Percentiles rank a stretch among this genome's conserved stretches.
Conservation (phyloP, 2,329 filamentous ascomycete genomes). For the Aspergillus aculeatinus region DNA sequence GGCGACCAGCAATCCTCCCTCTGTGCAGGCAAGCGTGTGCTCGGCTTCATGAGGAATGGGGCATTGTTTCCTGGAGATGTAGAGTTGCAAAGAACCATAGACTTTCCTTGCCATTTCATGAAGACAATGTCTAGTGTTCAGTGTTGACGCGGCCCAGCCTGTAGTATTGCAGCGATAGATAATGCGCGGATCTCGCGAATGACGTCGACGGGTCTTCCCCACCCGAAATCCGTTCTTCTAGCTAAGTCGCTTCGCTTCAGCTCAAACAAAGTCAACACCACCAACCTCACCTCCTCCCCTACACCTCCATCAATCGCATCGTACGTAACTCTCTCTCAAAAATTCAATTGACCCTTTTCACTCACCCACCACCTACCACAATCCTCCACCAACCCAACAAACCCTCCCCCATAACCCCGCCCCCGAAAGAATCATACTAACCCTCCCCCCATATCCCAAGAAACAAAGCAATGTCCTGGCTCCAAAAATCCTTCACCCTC, state of each 20-base stretch:
- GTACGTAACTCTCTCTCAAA: no score
- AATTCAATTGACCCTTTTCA: no score
- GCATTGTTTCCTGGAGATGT: background rate
- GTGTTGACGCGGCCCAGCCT: background rate
- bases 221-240: background rate
- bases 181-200: conserved; percentile 1
- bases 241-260: no score
- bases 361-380: background rate
- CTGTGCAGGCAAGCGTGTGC: conserved; percentile 28
- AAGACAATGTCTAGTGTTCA: background rate
- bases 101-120: background rate
- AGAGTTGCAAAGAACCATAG: no score
- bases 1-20: conserved; percentile 33
- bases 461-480: conserved; percentile 60
- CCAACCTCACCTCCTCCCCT: background rate
- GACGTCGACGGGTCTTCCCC: conserved; percentile 12
- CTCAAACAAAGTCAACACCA: background rate
- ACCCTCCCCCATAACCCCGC: conserved; percentile 1
- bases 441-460: background rate
- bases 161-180: conserved; percentile 6
- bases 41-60: conserved; percentile 9
- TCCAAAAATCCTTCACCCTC: conserved; percentile 80
- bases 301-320: no score
- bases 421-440: conserved; percentile 2
- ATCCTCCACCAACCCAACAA: conserved; percentile 3